Percentiles rank a stretch among this genome's conserved stretches.
Evolutionary conservation across 2,329 filamentous ascomycete genomes (phyloP).

Genomic region (Arthroderma uncinatum): DNA sequence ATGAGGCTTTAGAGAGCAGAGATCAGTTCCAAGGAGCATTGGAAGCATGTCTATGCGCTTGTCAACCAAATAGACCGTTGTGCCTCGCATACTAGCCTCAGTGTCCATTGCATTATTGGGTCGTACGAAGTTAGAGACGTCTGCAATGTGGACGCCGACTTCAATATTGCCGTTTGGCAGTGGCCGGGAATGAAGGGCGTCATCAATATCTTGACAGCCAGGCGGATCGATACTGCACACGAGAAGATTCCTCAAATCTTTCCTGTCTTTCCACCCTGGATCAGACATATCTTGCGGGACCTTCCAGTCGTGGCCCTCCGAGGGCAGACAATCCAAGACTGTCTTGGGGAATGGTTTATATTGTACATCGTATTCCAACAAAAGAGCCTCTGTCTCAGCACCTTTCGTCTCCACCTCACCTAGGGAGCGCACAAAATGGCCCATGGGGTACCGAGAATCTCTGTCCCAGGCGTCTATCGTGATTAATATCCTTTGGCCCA

Average conservation of each 20-base stretch:
- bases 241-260: slow-evolving; percentile 71
- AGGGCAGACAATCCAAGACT: slow-evolving; percentile 82
- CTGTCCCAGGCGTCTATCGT: slow-evolving; percentile 93
- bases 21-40: slow-evolving; percentile 84
- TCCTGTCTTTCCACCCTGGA: slow-evolving; percentile 73
- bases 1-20: slow-evolving; percentile 93
- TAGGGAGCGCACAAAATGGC: slow-evolving; percentile 85
- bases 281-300: slow-evolving; percentile 71
- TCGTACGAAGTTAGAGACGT: slow-evolving; percentile 98
- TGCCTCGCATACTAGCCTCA: slow-evolving; percentile 86
- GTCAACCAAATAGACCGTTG: slow-evolving; percentile 93
- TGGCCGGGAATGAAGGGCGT: slow-evolving; percentile 76
- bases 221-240: slow-evolving; percentile 97
- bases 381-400: slow-evolving; percentile 89
- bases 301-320: slow-evolving; percentile 86
- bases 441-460: slow-evolving; percentile 81
- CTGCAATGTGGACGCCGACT: slow-evolving; percentile 95
- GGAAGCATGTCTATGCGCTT: slow-evolving; percentile 99
- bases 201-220: slow-evolving; percentile 95
- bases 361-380: slow-evolving; percentile 94
- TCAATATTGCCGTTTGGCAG: slow-evolving; percentile 90
- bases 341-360: slow-evolving; percentile 95
- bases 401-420: slow-evolving; percentile 92
- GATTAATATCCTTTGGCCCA: slow-evolving; percentile 84
- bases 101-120: slow-evolving; percentile 94